These are phyloP conservation scores for Sporothrix sp. DNA, from an alignment of 2,329 filamentous ascomycete genomes.

Conservation along the genomic window DNA sequence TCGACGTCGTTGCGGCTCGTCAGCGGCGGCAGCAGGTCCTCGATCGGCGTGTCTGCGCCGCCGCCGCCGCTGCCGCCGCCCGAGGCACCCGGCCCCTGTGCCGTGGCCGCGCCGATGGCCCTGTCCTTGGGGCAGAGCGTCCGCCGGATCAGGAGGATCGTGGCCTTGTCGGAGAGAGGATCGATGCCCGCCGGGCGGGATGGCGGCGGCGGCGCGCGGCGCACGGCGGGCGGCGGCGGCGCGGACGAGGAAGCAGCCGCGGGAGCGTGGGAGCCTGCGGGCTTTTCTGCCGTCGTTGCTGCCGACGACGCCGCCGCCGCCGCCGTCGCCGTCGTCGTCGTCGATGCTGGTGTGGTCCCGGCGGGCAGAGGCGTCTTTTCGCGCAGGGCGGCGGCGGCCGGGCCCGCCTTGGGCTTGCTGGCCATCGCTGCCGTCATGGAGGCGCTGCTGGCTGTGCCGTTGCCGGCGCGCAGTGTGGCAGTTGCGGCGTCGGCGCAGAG, in stretches of 20 bases:
- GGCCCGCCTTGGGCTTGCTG: constrained; percentile 11
- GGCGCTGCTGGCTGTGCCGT: constrained; percentile 1
- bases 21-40: constrained; percentile 77
- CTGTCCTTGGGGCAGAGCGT: constrained; percentile 67
- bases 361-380: neutral
- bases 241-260: neutral
- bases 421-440: constrained; percentile 17
- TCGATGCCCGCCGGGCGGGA: constrained; percentile 30
- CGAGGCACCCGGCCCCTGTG: neutral
- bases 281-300: neutral
- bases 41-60: constrained; percentile 60
- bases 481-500: too few species aligned
- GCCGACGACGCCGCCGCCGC: neutral
- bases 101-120: constrained; percentile 41
- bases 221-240: constrained; percentile 8
- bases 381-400: neutral
- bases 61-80: constrained; percentile 20
- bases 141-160: constrained; percentile 68
- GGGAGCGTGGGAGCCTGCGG: constrained; percentile 4
- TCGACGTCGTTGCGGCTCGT: constrained; percentile 94
- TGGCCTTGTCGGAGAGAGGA: constrained; percentile 67
- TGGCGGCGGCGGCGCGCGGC: constrained; percentile 14
- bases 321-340: neutral
- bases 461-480: too few species aligned
- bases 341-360: neutral